phyloP scores from a whole-genome alignment of 2,329 filamentous ascomycete species.

The Rugonectria rugulosa region DNA sequence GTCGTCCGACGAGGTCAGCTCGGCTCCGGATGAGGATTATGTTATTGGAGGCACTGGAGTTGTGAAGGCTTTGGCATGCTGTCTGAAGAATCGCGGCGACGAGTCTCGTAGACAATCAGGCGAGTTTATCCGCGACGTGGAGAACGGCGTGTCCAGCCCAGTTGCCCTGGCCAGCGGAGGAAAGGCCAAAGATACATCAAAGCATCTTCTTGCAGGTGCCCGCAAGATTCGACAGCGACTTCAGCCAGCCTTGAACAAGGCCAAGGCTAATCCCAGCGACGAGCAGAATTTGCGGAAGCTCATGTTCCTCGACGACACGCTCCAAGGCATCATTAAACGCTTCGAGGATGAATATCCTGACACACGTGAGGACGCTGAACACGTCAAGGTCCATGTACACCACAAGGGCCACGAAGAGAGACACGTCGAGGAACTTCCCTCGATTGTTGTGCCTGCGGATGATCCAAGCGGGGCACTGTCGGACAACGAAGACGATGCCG shows the following conservation, averaged over 20 bases:
- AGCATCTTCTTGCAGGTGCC: slow-evolving; percentile 85
- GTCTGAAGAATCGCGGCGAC: slow-evolving; percentile 78
- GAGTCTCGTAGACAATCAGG: slow-evolving; percentile 64
- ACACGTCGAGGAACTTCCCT: slow-evolving; percentile 30
- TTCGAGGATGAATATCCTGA: slow-evolving; percentile 98
- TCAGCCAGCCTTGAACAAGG: slow-evolving; percentile 82
- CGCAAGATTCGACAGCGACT: slow-evolving; percentile 86
- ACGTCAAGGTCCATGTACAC: slow-evolving; percentile 20
- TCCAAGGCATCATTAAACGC: slow-evolving; percentile 89
- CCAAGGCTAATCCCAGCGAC: slow-evolving; percentile 71
- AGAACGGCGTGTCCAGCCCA: slow-evolving; percentile 57
- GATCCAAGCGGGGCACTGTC: slow-evolving; percentile 50
- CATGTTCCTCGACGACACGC: slow-evolving; percentile 85
- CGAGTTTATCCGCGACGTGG: slow-evolving; percentile 61
- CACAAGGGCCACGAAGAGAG: slow-evolving; percentile 11
- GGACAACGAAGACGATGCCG: slow-evolving; percentile 59
- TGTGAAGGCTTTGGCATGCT: slow-evolving; percentile 91
- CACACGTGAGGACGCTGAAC: slow-evolving; percentile 60
- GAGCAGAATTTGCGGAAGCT: slow-evolving; percentile 83
- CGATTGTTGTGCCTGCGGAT: slow-evolving; percentile 38
- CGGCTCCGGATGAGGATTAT: slow-evolving; percentile 89
- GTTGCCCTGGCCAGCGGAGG: slow-evolving; percentile 51
- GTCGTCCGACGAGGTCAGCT: slow-evolving; percentile 67
- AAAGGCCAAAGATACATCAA: slow-evolving; percentile 91
- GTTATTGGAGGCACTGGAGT: slow-evolving; percentile 95